Conservation (phyloP, 352 stramenopile genomes). For the Achlya hypogyna region DNA sequence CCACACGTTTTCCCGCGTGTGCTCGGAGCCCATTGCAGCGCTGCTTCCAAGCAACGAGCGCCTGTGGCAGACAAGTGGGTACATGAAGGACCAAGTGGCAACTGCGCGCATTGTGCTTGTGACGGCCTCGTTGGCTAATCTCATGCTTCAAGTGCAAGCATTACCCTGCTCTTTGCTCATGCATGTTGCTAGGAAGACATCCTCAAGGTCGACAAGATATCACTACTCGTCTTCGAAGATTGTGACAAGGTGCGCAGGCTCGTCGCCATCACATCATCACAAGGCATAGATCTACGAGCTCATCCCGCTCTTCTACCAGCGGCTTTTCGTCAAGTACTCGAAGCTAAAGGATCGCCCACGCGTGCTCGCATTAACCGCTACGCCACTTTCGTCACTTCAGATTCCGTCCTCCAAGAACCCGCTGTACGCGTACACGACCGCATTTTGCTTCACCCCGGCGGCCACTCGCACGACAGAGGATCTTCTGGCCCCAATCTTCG, state of each 20-base stretch:
- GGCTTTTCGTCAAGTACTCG: neutral
- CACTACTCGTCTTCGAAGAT: slow-evolving; percentile 48
- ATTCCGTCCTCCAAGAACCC: slow-evolving; percentile 37
- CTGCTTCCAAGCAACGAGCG: neutral
- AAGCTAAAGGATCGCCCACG: slow-evolving; percentile 18
- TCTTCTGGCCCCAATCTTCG: slow-evolving; percentile 22
- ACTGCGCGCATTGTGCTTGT: neutral
- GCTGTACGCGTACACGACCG: slow-evolving; percentile 41
- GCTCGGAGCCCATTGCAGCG: neutral
- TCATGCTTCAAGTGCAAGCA: slow-evolving; percentile 2
- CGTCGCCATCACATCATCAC: too few species aligned
- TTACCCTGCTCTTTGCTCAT: neutral
- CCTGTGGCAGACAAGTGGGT: neutral
- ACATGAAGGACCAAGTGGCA: slow-evolving; percentile 5
- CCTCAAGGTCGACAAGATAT: slow-evolving; percentile 28
- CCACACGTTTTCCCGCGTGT: neutral
- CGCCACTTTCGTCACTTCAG: slow-evolving; percentile 43
- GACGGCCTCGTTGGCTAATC: neutral
- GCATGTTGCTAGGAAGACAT: neutral
- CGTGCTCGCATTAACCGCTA: slow-evolving; percentile 51
- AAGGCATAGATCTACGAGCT: neutral
- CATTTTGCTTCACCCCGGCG: slow-evolving; percentile 5
- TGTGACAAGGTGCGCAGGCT: slow-evolving; percentile 62
- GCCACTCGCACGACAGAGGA: neutral
- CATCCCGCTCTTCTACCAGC: neutral